phyloP scores from a whole-genome alignment of 2,329 filamentous ascomycete genomes.

The Colletotrichum agaves region DNA sequence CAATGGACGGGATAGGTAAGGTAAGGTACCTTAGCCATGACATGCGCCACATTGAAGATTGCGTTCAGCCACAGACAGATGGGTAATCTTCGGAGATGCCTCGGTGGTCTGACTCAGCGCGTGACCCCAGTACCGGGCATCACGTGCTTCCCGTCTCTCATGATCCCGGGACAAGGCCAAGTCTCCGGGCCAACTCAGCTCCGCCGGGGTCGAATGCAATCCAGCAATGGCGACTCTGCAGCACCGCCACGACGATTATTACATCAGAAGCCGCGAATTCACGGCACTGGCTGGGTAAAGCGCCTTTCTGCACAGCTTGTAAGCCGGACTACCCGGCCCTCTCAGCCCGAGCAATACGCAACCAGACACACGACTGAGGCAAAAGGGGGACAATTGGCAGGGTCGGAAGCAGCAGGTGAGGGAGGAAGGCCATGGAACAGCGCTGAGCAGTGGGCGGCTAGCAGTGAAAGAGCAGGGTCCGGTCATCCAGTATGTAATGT shows the following conservation, averaged over 20 bases:
- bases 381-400: not conserved
- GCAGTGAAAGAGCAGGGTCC: not conserved
- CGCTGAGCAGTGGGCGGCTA: no score
- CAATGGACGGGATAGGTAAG: no score
- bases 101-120: not conserved
- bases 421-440: constrained; percentile 13
- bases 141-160: constrained; percentile 13
- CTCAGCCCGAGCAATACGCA: constrained; percentile 12
- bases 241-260: constrained; percentile 35
- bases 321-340: not conserved
- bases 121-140: not conserved
- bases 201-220: constrained; percentile 18
- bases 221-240: constrained; percentile 7
- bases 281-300: not conserved
- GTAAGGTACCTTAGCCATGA: no score
- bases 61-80: not conserved
- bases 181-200: constrained; percentile 20
- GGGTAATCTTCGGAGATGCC: not conserved
- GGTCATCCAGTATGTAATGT: constrained; percentile 3
- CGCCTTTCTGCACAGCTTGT: constrained; percentile 2
- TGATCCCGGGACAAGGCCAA: constrained; percentile 8
- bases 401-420: not conserved
- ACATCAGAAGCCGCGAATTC: constrained; percentile 35
- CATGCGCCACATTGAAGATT: no score
- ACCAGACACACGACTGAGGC: not conserved